A percentile compares a stretch with the other conserved stretches of the same genome.
These are phyloP conservation scores for Chaetomium olivaceum DNA, from an alignment of 2,329 filamentous ascomycete genomes.

Conservation along the genomic window DNA sequence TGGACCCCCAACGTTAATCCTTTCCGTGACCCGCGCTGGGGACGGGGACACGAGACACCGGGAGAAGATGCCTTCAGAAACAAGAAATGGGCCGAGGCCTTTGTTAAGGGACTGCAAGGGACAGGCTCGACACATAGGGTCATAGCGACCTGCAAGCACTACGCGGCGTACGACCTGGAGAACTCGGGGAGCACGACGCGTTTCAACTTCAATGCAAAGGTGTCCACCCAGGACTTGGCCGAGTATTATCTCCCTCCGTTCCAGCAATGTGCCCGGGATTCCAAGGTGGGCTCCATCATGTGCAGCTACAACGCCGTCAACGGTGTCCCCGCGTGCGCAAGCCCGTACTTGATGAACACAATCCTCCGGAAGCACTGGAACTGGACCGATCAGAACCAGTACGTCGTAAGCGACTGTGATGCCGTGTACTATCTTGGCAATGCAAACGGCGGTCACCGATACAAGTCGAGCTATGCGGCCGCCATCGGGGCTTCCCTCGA, in stretches of 20 bases:
- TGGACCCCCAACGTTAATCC: constrained; percentile 70
- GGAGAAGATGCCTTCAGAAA: constrained; percentile 34
- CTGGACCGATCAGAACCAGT: constrained; percentile 61
- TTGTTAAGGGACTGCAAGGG: constrained; percentile 35
- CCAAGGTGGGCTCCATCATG: constrained; percentile 60
- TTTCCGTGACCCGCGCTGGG: constrained; percentile 64
- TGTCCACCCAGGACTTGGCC: constrained; percentile 57
- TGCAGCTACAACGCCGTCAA: constrained; percentile 66
- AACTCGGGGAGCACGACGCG: constrained; percentile 29
- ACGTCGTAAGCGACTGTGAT: constrained; percentile 65
- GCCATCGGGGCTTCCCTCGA: constrained; percentile 28
- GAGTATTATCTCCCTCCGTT: constrained; percentile 70
- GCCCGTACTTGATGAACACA: constrained; percentile 58
- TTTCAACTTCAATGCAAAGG: constrained; percentile 34
- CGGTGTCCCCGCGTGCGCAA: constrained; percentile 60
- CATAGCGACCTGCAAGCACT: constrained; percentile 62
- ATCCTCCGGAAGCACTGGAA: constrained; percentile 65
- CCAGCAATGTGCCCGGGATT: constrained; percentile 60
- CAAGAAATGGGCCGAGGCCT: constrained; percentile 31
- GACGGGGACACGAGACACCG: constrained; percentile 55
- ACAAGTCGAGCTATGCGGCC: constrained; percentile 25
- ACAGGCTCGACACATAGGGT: constrained; percentile 34
- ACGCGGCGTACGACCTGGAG: constrained; percentile 54
- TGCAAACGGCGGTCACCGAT: constrained; percentile 31
- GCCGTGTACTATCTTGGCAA: constrained; percentile 42